Evolutionary conservation across 2,329 filamentous ascomycete genomes (phyloP), one percentile per base, ranked within the genome.

Genomic region (Botrytis pseudocinerea): DNA sequence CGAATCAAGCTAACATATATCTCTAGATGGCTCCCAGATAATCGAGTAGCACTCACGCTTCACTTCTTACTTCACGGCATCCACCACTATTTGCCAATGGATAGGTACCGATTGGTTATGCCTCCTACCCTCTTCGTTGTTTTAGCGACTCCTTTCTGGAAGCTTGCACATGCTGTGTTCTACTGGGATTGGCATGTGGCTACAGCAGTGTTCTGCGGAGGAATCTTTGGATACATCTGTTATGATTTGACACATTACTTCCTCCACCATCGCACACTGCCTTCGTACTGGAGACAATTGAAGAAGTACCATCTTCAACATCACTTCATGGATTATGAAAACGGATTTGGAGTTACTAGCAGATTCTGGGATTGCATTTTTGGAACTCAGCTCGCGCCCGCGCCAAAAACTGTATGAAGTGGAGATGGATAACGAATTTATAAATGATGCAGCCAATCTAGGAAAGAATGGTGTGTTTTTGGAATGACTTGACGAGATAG

Each of bases 221-320:
- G 95, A 75, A 91, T 99, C 76, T 97, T 97, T 79, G 96, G 96
- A 73, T 99, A 99, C 82, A 88, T 98, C 75, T 94, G 92, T 86
- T 99, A 99, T 84, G 96, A 99, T 82, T 80, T 98, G 85, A 99
- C 96, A 2, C 96, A 99, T 83, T 99, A 98, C 87, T 99, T 99
- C 87, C 88, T 99, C 57, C 96, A 99, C 83, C 96, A 99, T 85
- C 90, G 92, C 84, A 97, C 94, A 79, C 89, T 99, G 4, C 96
- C 96, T 25, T 84, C 91, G 2, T 97, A 94, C 88, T 98, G 97
- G 85, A 93, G 93, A 83, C 87, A 90, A 76, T 89, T 98, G 79
- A 99, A 99, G 90, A 98, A 97, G 84, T 97, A 98, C 81, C 96
- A 99, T 81, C 90, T 99, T 44, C 90, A 94, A 82, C 96, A 99